A percentile compares a stretch with the other conserved stretches of the same genome.
Evolutionary conservation across 106 monocot species (phyloP).

Genomic region (Dioscorea alata): DNA sequence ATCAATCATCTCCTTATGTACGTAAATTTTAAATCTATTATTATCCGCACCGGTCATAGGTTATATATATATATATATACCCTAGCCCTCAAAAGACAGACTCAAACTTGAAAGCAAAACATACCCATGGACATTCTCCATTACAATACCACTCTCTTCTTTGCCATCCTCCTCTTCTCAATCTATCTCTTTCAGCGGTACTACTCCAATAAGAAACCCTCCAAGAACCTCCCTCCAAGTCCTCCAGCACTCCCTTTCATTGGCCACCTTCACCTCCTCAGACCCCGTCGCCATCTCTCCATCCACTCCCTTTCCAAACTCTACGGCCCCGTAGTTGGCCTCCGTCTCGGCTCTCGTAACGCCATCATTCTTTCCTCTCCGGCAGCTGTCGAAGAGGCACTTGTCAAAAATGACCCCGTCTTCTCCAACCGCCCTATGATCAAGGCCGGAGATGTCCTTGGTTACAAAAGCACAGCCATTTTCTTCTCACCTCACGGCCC

Average conservation of each 20-base stretch:
- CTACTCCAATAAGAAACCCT: no score
- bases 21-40: no score
- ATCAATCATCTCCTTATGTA: no score
- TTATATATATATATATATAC: no score
- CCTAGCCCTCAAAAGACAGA: no score
- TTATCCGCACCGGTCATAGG: no score
- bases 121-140: neutral
- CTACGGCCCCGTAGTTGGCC: constrained; percentile 29
- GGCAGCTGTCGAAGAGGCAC: constrained; percentile 1
- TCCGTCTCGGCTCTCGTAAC: constrained; percentile 22
- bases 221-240: constrained; percentile 13
- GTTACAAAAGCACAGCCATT: neutral
- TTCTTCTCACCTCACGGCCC: neutral
- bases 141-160: neutral
- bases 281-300: constrained; percentile 3
- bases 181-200: no score
- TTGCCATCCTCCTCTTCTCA: neutral
- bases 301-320: constrained; percentile 5
- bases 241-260: constrained; percentile 14
- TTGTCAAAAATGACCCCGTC: constrained; percentile 8
- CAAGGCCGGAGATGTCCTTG: neutral
- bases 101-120: no score
- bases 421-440: constrained; percentile 8
- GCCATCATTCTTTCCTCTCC: constrained; percentile 17
- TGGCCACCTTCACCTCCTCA: constrained; percentile 24